Base-by-base conservation (phyloP, 202 grass and related monocot genomes). In the Eragrostis tef region DNA sequence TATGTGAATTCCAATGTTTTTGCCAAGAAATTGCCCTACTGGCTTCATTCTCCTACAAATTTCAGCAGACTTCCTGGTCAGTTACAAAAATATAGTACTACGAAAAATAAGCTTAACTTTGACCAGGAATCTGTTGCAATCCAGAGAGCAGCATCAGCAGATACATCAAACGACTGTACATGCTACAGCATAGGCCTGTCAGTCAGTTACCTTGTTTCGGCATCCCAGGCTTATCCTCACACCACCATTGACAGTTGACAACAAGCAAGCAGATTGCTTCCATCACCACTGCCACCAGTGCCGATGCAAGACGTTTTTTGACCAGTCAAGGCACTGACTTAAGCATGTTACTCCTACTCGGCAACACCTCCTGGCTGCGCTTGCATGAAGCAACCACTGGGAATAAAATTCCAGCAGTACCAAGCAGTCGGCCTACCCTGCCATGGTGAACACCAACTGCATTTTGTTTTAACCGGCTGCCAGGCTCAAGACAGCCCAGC, bases 291-390 rank as follows among this genome's bases (percentile, higher is more conserved):
- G 65, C 50, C 42, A 49, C 43, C 76, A 36, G 29, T 41, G 73
- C 16, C 79, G 58, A 85, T 82, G 81, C 74, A 73, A 66, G 19
- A 56, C 83, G 76, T 22, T 67, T 59, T 60, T 82, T 87, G 81
- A 87, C 88, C 81, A 67, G 88, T 82, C 85, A 88, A 85, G 69
- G 60, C 79, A 83, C 53, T 78, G 59, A 34, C 36, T 45, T 17
- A 67, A 17, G 43, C 78, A 86, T 69, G 69, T 60, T 75, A 75
- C 86, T 46, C 45, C 68, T 49, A 31, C 73, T 45, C 64, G 64
- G 77, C 56, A 77, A 16, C 9, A 41, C 54, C 5, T 34, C 20
- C 56, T 64, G 9, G 29, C 61, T 52, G 41, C 5, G 7, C 15
- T 53, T 50, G 60, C 64, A 80, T 61, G 51, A 78, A 78, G 53